Conservation (phyloP, 768 basidiomycete genomes). For the Lactifluus hygrophoroides region DNA sequence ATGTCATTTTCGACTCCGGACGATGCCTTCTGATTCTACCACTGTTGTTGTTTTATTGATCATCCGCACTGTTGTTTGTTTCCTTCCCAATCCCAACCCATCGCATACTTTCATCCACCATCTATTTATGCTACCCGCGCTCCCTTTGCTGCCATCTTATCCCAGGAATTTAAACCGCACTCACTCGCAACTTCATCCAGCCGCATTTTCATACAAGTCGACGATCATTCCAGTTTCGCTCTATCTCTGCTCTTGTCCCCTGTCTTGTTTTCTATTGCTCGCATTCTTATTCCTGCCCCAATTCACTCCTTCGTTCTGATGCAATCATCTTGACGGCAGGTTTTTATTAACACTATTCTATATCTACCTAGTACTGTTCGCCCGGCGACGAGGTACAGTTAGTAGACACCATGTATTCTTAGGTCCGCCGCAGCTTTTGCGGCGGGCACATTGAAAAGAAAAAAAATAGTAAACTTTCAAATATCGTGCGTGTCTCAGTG, state of each 20-base stretch:
- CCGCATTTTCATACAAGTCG: constrained; percentile 7
- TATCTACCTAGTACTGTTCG: constrained; percentile 16
- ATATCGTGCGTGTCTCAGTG: not conserved
- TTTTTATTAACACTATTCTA: constrained; percentile 19
- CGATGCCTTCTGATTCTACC: constrained; percentile 25
- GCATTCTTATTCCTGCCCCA: constrained; percentile 15
- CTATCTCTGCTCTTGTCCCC: not conserved
- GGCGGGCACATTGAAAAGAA: constrained; percentile 9
- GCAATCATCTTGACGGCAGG: constrained; percentile 15
- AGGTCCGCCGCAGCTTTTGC: constrained; percentile 14
- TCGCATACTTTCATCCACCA: constrained; percentile 19
- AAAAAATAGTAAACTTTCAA: constrained; percentile 7
- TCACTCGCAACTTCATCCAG: constrained; percentile 11
- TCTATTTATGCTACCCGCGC: constrained; percentile 17
- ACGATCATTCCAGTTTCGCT: constrained; percentile 14
- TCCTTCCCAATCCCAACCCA: constrained; percentile 5
- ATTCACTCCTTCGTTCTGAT: constrained; percentile 7
- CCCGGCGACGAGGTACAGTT: constrained; percentile 19
- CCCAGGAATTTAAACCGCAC: constrained; percentile 13
- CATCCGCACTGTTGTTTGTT: constrained; percentile 20
- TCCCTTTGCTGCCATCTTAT: constrained; percentile 19
- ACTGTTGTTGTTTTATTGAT: constrained; percentile 15
- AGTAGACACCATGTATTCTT: constrained; percentile 28
- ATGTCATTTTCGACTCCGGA: constrained; percentile 59
- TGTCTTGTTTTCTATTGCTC: not conserved